Conservation (phyloP, 169 alveolate genomes). For the Babesia bigemina region DNA sequence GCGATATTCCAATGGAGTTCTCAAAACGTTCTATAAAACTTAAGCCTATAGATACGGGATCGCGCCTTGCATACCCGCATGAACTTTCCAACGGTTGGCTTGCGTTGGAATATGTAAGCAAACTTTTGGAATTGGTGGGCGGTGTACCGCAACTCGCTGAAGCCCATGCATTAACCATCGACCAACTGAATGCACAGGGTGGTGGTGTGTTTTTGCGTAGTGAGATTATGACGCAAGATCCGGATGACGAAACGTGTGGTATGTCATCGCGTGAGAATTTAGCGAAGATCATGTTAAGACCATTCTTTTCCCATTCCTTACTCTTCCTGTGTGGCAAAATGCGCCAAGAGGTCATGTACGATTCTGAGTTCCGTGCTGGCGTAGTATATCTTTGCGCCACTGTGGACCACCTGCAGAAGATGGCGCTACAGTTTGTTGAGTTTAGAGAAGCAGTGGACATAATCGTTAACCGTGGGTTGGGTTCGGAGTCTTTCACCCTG, state of each 20-base stretch:
- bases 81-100: constrained; percentile 37
- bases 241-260: constrained; percentile 37
- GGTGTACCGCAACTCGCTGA: constrained; percentile 55
- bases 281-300: constrained; percentile 32
- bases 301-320: constrained; percentile 35
- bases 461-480: not conserved
- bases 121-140: constrained; percentile 45
- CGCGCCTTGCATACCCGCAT: constrained; percentile 25
- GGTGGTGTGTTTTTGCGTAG: constrained; percentile 50
- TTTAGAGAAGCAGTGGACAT: constrained; percentile 14
- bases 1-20: not conserved
- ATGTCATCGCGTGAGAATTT: constrained; percentile 24
- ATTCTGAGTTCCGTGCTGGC: constrained; percentile 44
- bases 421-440: constrained; percentile 44
- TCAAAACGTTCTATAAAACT: not conserved
- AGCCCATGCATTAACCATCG: constrained; percentile 45
- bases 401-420: constrained; percentile 40
- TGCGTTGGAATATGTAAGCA: constrained; percentile 32
- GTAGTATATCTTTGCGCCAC: constrained; percentile 20
- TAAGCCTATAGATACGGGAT: not conserved
- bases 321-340: constrained; percentile 40
- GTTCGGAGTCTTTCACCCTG: not conserved
- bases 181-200: constrained; percentile 56
- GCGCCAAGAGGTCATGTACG: constrained; percentile 53
- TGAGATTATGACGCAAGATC: constrained; percentile 33